Evolutionary conservation across 768 basidiomycete genomes (phyloP).

Genomic region (Leccinum disarticulatum): DNA sequence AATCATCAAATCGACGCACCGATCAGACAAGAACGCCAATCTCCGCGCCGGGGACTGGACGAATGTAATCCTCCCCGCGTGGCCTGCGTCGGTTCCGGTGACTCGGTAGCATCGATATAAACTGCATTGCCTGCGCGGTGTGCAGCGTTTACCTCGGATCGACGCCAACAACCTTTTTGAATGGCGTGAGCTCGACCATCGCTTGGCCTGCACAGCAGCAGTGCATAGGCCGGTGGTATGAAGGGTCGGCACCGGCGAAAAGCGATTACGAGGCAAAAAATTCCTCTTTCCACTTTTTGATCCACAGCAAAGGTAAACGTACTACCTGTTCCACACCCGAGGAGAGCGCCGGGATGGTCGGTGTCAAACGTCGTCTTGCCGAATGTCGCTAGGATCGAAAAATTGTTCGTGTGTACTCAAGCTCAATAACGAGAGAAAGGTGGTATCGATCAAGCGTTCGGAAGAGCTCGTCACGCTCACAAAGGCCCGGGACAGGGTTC

Average conservation of each 20-base stretch:
- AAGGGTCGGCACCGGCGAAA: background rate
- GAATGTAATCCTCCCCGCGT: constrained; percentile 31
- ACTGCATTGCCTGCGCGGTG: constrained; percentile 19
- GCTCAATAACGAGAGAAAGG: background rate
- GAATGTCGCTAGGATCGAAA: constrained; percentile 49
- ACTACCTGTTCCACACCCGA: constrained; percentile 84
- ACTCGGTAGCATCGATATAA: constrained; percentile 1
- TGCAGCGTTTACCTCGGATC: constrained; percentile 72
- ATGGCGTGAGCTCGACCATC: constrained; percentile 55
- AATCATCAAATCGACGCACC: constrained; percentile 65
- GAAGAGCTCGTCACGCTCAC: background rate
- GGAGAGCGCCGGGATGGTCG: constrained; percentile 57
- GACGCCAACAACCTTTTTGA: constrained; percentile 61
- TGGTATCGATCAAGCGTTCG: background rate
- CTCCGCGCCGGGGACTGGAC: constrained; percentile 52
- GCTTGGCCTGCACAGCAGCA: constrained; percentile 58
- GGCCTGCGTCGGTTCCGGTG: background rate
- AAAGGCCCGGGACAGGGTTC: background rate
- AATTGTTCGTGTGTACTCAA: no score
- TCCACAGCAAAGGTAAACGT: constrained; percentile 7
- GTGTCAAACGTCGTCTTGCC: constrained; percentile 71
- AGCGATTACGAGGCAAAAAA: no score
- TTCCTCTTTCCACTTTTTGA: background rate
- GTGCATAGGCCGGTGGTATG: no score
- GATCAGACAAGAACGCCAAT: constrained; percentile 47